Percentiles rank a stretch among this genome's conserved stretches.
Conservation (phyloP, 176 grass and related monocot species). For the Sorghum bicolor region DNA sequence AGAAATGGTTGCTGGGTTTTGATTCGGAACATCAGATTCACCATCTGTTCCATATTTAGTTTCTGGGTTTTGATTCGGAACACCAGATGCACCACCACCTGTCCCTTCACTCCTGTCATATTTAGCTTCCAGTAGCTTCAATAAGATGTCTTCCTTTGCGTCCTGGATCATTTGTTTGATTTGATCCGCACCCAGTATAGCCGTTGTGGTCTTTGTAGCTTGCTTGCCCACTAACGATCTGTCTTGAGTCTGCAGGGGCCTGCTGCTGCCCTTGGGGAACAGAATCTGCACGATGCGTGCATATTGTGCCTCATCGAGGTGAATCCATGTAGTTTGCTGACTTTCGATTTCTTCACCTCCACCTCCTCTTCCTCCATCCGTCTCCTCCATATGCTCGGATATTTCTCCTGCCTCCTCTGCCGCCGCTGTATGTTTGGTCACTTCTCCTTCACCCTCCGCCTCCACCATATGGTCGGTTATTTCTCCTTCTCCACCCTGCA, state of each 20-base stretch:
- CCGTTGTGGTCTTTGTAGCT: neutral
- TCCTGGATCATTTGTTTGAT: conserved; percentile 11
- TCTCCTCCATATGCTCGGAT: too few relatives aligned
- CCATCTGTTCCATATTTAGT: too few relatives aligned
- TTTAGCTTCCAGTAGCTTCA: neutral
- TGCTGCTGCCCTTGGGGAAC: neutral
- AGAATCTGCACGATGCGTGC: neutral
- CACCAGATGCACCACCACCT: too few relatives aligned
- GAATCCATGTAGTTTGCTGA: neutral
- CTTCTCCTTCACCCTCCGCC: too few relatives aligned
- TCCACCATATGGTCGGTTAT: too few relatives aligned
- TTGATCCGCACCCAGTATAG: neutral
- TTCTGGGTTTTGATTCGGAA: too few relatives aligned
- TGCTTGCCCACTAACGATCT: neutral
- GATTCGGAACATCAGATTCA: too few relatives aligned
- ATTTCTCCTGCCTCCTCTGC: too few relatives aligned
- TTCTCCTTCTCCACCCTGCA: too few relatives aligned
- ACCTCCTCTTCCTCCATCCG: too few relatives aligned
- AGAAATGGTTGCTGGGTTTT: neutral
- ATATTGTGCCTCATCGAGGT: neutral
- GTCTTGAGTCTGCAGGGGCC: neutral
- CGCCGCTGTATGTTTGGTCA: too few relatives aligned
- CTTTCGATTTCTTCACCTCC: neutral
- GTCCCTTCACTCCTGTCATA: neutral
- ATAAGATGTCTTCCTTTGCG: neutral